These are phyloP conservation scores for Noccaea caerulescens DNA, from an alignment of 345 rosid genomes.

Conservation along the genomic window DNA sequence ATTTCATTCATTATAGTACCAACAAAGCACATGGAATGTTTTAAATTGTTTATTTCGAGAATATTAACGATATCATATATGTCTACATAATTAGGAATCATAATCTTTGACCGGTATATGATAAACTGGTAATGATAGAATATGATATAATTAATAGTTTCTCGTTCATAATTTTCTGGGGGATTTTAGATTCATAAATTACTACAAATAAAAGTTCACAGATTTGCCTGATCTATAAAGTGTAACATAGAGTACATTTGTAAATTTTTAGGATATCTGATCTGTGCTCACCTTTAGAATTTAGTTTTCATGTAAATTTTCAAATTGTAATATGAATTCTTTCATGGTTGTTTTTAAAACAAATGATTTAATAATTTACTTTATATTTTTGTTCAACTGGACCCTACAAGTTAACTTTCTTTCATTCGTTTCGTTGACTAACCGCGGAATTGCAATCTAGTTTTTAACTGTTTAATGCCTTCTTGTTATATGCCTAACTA, in stretches of 20 bases:
- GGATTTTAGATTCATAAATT: background rate
- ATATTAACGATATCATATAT: conserved; percentile 7
- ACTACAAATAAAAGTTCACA: conserved; percentile 9
- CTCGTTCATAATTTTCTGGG: background rate
- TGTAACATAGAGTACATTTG: too few species aligned
- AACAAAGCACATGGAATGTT: conserved; percentile 39
- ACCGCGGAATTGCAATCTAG: background rate
- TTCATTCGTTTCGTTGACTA: conserved; percentile 7
- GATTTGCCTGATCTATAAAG: too few species aligned
- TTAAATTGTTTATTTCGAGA: conserved; percentile 1
- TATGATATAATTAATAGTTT: background rate
- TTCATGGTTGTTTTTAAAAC: too few species aligned
- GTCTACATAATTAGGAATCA: conserved; percentile 19
- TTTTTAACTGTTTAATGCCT: background rate
- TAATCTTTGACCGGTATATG: too few species aligned
- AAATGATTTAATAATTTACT: background rate
- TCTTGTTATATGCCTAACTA: background rate
- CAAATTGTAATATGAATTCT: too few species aligned
- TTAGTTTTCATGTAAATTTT: too few species aligned
- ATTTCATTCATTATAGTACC: conserved; percentile 13
- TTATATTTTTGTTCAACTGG: background rate
- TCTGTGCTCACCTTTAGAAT: too few species aligned
- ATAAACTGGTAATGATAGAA: background rate
- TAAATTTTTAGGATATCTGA: too few species aligned
- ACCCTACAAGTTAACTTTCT: conserved; percentile 2